Base-by-base conservation (phyloP, 2,329 filamentous ascomycete genomes). In the Trichoderma polysporum region DNA sequence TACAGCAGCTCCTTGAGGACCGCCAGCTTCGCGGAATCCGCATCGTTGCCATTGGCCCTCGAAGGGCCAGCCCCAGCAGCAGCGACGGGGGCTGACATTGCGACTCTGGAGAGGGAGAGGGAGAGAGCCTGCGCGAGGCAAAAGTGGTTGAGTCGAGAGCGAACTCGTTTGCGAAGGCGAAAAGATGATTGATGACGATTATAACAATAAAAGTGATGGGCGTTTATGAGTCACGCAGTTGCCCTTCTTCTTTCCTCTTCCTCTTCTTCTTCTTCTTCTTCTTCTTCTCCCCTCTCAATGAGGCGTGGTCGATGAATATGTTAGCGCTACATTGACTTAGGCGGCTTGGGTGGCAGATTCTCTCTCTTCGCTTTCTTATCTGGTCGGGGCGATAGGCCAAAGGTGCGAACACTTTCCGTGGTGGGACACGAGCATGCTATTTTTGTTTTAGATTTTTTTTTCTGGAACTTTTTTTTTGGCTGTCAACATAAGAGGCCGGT, bases 1-100 rank as follows among this genome's bases (percentile, higher is more conserved):
- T 88, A 88, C 47, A 88, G 82, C 15, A 82, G 80, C 70, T 85
- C 79, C 73, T 88, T 88, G 74, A 85, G 82, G 66, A 86, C 79
- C 45, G 77, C 74, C 66, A 85, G 73, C 77, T 86, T 86, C 31
- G 76, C 76, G 27, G 72, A 69, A 1, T 77, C 74, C 69, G 75
- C 74, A 19, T 79, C 79, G 60, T 15, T 37, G 67, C 68, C 71
- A 49, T 73, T 74, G 35, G 37, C 19, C 53, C 56, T 66, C 22
- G 64, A 47, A 12, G 69, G 70, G 41, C 71, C 67, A 25, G 70
- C 70, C 5, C 72, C n/a, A n/a, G n/a, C n/a, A n/a, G 41, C 68
- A 8, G 70, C 66, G 41, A 72, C 70, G 41, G 76, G 68, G 67
- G 73, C 71, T 37, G 76, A 72, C 76, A 77, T 77, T 54, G 41